phyloP scores from a whole-genome alignment of 768 basidiomycete species.

The Suillus lakei region DNA sequence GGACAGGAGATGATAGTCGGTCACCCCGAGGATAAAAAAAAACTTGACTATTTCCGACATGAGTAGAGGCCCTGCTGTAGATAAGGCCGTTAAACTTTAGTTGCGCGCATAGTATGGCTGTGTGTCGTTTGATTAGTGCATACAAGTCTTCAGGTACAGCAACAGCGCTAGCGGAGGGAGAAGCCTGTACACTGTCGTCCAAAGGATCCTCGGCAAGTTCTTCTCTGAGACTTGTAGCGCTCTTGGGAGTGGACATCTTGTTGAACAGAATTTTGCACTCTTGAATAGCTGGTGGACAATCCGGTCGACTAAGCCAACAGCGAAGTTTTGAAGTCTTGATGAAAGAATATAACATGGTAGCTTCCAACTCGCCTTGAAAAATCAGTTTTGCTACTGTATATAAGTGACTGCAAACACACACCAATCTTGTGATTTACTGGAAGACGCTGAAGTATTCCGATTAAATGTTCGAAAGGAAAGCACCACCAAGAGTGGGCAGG shows the following conservation, averaged over 20 bases:
- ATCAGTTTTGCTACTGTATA: background rate
- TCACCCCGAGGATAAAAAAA: background rate
- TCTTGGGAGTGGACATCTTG: background rate
- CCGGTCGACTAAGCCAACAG: constrained; percentile 14
- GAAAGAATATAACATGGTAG: constrained; percentile 11
- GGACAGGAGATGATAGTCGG: background rate
- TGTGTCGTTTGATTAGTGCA: background rate
- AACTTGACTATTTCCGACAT: background rate
- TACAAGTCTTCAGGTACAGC: background rate
- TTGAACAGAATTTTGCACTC: constrained; percentile 17
- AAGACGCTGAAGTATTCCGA: constrained; percentile 33
- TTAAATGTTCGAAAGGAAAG: constrained; percentile 36
- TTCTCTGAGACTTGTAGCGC: background rate
- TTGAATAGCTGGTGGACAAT: constrained; percentile 12
- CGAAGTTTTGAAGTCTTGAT: constrained; percentile 20
- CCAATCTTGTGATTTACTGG: constrained; percentile 38
- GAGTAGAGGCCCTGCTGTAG: constrained; percentile 5
- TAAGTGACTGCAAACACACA: constrained; percentile 13
- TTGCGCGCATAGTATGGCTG: constrained; percentile 2
- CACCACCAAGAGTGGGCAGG: constrained; percentile 33
- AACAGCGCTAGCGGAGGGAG: background rate
- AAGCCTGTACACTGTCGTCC: background rate
- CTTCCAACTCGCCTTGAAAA: constrained; percentile 10
- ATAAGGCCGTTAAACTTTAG: background rate
- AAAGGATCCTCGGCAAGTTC: background rate